A percentile compares a stretch with the other conserved stretches of the same genome.
Conservation (phyloP, 73 alveolate species). For the Paraurostyla sp. region DNA sequence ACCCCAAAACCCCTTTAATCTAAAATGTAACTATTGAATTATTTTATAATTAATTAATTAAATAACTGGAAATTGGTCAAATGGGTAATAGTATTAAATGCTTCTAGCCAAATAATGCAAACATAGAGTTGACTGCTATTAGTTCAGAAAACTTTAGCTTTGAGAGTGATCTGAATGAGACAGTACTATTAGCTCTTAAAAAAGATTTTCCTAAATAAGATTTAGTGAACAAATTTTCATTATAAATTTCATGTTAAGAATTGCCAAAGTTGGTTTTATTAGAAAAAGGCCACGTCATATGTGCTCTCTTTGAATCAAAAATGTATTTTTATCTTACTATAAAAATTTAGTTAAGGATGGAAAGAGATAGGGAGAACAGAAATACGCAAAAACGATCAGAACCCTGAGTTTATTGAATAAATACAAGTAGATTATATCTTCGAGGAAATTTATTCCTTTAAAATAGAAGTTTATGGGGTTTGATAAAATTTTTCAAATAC, state of each 20-base stretch:
- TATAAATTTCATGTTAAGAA: conserved; percentile 74
- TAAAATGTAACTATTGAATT: no score
- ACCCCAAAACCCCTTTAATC: no score
- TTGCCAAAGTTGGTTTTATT: conserved; percentile 81
- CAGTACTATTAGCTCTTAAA: conserved; percentile 63
- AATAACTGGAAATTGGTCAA: no score
- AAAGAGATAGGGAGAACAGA: conserved; percentile 88
- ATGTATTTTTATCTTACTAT: conserved; percentile 24
- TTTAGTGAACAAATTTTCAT: conserved; percentile 39
- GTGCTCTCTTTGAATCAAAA: conserved; percentile 59
- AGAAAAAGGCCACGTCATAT: conserved; percentile 77
- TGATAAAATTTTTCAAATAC: conserved; percentile 73
- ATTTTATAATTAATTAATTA: no score
- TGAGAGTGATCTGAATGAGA: conserved; percentile 59
- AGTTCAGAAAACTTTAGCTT: conserved; percentile 36
- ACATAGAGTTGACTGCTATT: no score
- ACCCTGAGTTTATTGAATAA: conserved; percentile 82
- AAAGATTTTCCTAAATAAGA: not conserved
- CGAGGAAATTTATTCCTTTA: conserved; percentile 78
- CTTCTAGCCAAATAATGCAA: no score
- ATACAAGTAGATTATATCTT: conserved; percentile 79
- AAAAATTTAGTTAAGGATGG: conserved; percentile 71
- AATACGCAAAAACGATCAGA: conserved; percentile 77
- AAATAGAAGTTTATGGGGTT: conserved; percentile 76
- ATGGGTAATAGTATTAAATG: no score